Conservation (phyloP, 305 asterid species). For the Euphrasia arctica region DNA sequence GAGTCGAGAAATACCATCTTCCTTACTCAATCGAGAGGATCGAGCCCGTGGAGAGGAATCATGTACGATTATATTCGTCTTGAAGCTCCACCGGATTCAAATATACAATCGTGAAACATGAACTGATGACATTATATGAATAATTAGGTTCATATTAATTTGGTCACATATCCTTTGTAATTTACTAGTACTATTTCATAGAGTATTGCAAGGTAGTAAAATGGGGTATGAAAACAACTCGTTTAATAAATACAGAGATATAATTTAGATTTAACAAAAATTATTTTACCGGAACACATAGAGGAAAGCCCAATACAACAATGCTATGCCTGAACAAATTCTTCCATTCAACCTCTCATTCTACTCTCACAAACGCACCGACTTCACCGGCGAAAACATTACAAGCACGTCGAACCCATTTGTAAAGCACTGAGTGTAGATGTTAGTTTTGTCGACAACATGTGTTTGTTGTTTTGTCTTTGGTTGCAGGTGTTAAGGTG, state of each 20-base stretch:
- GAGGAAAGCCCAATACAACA: constrained; percentile 17
- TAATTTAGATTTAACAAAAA: too few species aligned
- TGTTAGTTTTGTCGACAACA: too few species aligned
- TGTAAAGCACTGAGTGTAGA: constrained; percentile 89
- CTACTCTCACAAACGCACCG: constrained; percentile 20
- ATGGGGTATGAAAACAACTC: too few species aligned
- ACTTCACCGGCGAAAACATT: constrained; percentile 33
- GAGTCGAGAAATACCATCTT: constrained; percentile 35
- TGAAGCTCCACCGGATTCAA: constrained; percentile 42
- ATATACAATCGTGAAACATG: constrained; percentile 14
- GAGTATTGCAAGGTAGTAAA: too few species aligned
- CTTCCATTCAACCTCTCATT: constrained; percentile 24
- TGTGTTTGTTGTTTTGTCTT: too few species aligned
- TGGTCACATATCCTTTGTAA: too few species aligned
- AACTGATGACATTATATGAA: background rate
- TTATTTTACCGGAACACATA: too few species aligned
- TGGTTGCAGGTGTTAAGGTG: too few species aligned
- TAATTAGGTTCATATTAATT: too few species aligned
- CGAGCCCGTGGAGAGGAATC: constrained; percentile 50
- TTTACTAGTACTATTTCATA: too few species aligned
- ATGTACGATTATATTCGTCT: constrained; percentile 78
- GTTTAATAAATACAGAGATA: too few species aligned
- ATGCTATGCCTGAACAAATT: constrained; percentile 40
- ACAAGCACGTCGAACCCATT: constrained; percentile 87
- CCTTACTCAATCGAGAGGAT: constrained; percentile 57